Conservation (phyloP, 169 alveolate genomes). For the Eimeria falciformis region DNA sequence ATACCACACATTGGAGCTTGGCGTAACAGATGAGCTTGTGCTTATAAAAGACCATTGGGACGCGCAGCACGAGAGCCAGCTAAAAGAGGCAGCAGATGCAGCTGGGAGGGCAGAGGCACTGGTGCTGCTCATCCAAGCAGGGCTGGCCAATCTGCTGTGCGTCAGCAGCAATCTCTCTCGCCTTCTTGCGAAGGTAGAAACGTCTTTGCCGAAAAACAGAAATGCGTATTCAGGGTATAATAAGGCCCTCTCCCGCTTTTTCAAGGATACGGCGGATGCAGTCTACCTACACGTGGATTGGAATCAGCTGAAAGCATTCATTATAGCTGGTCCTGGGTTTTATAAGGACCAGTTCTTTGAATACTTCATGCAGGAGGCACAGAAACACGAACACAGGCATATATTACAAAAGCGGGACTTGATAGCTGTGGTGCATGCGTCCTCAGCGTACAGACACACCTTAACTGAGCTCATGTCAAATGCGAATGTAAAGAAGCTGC, state of each 20-base stretch:
- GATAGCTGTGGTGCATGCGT: background rate
- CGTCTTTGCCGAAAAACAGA: background rate
- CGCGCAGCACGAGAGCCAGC: constrained; percentile 24
- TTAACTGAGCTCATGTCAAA: constrained; percentile 41
- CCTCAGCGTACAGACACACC: constrained; percentile 53
- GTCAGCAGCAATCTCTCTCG: constrained; percentile 38
- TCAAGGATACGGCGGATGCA: background rate
- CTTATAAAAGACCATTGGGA: background rate
- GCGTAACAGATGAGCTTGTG: background rate
- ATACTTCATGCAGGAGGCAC: constrained; percentile 28
- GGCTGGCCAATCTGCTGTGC: constrained; percentile 6
- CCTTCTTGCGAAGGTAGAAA: background rate
- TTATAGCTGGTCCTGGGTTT: constrained; percentile 70
- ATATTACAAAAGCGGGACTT: background rate
- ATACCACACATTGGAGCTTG: constrained; percentile 19
- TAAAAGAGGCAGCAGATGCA: constrained; percentile 3
- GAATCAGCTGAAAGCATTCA: constrained; percentile 35
- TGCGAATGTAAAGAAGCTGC: constrained; percentile 1
- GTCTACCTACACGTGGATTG: constrained; percentile 35
- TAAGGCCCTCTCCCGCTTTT: constrained; percentile 30
- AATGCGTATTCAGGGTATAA: background rate
- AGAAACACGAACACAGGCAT: background rate
- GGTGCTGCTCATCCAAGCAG: constrained; percentile 46
- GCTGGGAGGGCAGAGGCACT: constrained; percentile 19
- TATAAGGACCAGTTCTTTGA: constrained; percentile 21